Percentiles rank a stretch among this genome's conserved stretches.
Conservation (phyloP, 164 flowering plant genomes). For the Malania oleifera region DNA sequence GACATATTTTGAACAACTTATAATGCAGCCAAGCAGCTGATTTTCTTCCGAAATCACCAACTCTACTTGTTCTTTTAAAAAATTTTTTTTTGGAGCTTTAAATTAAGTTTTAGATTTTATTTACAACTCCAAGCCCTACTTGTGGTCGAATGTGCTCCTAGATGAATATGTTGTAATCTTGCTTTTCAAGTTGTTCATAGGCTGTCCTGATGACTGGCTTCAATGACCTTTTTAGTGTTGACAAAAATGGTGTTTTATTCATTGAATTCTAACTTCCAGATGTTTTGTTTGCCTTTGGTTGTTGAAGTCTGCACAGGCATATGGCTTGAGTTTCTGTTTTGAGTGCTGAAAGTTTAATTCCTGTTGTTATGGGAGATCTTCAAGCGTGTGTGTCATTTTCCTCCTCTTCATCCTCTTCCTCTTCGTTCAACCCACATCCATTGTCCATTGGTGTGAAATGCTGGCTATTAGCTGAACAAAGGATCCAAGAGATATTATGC, state of each 20-base stretch:
- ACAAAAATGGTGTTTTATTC: neutral
- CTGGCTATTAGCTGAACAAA: neutral
- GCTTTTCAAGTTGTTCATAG: too few species aligned
- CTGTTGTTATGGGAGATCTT: neutral
- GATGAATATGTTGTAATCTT: too few species aligned
- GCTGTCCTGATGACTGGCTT: neutral
- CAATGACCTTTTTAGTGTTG: neutral
- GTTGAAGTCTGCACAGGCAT: neutral
- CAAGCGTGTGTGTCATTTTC: neutral
- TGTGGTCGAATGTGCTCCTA: too few species aligned
- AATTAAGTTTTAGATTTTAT: too few species aligned
- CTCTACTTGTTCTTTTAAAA: neutral
- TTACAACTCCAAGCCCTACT: too few species aligned
- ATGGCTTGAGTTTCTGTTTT: neutral
- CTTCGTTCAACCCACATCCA: neutral
- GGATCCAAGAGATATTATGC: neutral
- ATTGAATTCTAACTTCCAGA: neutral
- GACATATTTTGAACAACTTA: neutral
- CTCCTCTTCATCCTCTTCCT: neutral
- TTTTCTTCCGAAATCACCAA: neutral
- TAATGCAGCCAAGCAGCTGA: too few species aligned
- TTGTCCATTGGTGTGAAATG: neutral
- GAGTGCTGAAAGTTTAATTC: neutral
- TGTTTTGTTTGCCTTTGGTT: neutral
- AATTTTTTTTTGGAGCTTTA: neutral